Conservation (phyloP, 2,329 filamentous ascomycete species). For the Diplodia intermedia region DNA sequence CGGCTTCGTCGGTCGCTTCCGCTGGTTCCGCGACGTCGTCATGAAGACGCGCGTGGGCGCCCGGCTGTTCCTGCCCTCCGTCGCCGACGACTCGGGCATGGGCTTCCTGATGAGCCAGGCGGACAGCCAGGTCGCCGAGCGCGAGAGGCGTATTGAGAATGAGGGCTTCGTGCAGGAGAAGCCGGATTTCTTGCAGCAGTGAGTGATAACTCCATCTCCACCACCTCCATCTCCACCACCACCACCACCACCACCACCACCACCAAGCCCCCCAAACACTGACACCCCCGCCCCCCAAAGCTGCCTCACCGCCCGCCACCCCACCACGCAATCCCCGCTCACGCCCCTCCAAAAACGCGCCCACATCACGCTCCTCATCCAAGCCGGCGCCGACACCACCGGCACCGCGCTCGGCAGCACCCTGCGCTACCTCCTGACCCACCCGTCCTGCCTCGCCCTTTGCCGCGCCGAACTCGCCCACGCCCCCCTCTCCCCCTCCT, state of each 20-base stretch:
- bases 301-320: conserved; percentile 43
- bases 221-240: conserved; percentile 22
- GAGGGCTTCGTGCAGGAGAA: conserved; percentile 36
- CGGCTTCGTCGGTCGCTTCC: conserved; percentile 44
- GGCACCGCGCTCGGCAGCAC: conserved; percentile 46
- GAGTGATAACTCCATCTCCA: conserved; percentile 4
- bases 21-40: conserved; percentile 42
- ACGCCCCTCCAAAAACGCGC: conserved; percentile 44
- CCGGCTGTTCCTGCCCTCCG: conserved; percentile 41
- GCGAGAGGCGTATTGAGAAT: conserved; percentile 39
- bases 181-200: conserved; percentile 47
- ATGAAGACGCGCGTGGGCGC: conserved; percentile 38
- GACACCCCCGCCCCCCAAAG: conserved; percentile 32
- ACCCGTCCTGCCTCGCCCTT: conserved; percentile 35
- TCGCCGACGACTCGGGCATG: conserved; percentile 44
- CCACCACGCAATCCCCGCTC: conserved; percentile 41
- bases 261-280: too few species aligned
- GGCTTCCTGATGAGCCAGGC: conserved; percentile 50
- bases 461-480: conserved; percentile 39
- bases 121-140: conserved; percentile 40
- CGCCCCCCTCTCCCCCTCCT: conserved; percentile 40
- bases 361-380: conserved; percentile 49
- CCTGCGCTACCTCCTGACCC: conserved; percentile 40
- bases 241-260: neutral
- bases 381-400: conserved; percentile 48